These are phyloP conservation scores for Leucosporidium yakuticum DNA, from an alignment of 768 basidiomycete species.

Conservation along the genomic window DNA sequence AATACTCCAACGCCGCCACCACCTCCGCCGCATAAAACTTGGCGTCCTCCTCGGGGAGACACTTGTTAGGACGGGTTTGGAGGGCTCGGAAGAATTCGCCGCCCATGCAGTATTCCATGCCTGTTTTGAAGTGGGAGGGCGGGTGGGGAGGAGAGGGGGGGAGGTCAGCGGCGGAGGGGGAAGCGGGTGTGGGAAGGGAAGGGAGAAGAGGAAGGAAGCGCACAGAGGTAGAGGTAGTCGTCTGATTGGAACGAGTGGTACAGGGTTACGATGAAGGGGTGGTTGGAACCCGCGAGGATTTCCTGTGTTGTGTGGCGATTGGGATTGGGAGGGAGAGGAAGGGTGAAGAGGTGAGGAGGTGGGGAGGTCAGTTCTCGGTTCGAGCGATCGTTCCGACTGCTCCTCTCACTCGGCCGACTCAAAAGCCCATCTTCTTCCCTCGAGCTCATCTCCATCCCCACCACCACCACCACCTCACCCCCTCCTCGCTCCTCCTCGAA, in stretches of 20 bases:
- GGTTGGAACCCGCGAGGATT: constrained; percentile 95
- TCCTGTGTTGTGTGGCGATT: constrained; percentile 53
- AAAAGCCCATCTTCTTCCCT: too few relatives aligned
- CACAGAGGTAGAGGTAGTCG: constrained; percentile 92
- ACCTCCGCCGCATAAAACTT: constrained; percentile 99
- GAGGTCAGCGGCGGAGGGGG: too few relatives aligned
- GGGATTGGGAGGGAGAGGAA: not conserved
- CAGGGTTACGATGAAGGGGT: constrained; percentile 98
- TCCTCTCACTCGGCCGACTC: too few relatives aligned
- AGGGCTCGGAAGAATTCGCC: constrained; percentile 98
- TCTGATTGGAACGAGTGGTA: constrained; percentile 99
- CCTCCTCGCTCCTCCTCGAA: too few relatives aligned
- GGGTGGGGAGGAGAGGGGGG: not conserved
- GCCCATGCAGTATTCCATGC: constrained; percentile 97
- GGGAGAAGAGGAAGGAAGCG: constrained; percentile 26
- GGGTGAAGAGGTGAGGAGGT: too few relatives aligned
- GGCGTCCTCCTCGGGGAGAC: constrained; percentile 88
- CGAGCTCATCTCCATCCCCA: too few relatives aligned
- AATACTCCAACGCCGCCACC: constrained; percentile 91
- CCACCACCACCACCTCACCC: not conserved
- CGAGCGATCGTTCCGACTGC: too few relatives aligned
- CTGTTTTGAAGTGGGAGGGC: constrained; percentile 1
- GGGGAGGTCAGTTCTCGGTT: too few relatives aligned
- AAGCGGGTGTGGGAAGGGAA: not conserved
- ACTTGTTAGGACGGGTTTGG: constrained; percentile 93